Evolutionary conservation across 192 early-diverging fungal species (phyloP), one percentile per base, ranked within the genome.

Genomic region (Backusella westeae): DNA sequence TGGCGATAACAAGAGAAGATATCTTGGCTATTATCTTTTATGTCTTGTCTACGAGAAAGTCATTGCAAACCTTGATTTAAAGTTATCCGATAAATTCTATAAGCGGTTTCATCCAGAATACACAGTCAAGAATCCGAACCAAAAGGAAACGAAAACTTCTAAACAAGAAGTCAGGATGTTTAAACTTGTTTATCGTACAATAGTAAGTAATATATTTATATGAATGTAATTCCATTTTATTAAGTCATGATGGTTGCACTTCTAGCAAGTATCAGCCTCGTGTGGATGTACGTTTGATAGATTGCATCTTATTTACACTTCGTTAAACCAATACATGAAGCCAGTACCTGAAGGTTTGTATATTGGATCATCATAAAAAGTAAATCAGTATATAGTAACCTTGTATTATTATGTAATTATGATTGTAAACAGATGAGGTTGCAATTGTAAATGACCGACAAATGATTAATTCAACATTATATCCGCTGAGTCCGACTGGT

Each of bases 51-150:
- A 73, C 39, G 77, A 78, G 9, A 46, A 69, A 12, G 59, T 73
- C 15, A 14, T 78, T 8, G 8, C 65, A 17, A 73, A 74, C 41
- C 32, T 78, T 17, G 72, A 78, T 34, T 49, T 78, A 34, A 42
- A 74, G 3, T 10, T 74, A 26, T 67, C 77, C 1, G 67, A 69
- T 3, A 39, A 29, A 53, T 78, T 74, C 34, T 74, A 74, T 42
- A 38, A 74, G n/a, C 17, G 9, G 1, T 78, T 39, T 67, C 63
- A 78, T 39, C 26, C 77, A n/a, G 38, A 69, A 34, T 78, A 78
- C 21, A 78, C 38, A 6, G 34, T 78, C 14, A 32, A 46, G 23
- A 49, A 38, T 5, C 56, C 76, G 0, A 34, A 67, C 6, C 9
- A 32, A 49, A 39, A 35, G 15, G 23, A 35, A 59, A 29, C 2